phyloP scores from a whole-genome alignment of 1,139 yeast species.

The Yamadazyma triangularis region DNA sequence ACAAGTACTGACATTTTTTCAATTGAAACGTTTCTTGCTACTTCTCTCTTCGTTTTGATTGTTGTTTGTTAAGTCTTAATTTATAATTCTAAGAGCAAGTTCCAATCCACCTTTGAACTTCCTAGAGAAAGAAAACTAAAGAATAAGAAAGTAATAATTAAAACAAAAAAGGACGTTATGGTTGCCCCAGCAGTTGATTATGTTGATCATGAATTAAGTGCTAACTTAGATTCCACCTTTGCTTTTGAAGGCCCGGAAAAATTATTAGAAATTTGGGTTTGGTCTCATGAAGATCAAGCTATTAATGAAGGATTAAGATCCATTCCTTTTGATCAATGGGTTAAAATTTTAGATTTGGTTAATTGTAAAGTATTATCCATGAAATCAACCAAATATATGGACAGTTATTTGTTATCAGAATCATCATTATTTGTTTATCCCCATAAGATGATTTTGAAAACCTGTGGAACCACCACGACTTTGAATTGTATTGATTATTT shows the following conservation, averaged over 20 bases:
- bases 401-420: conserved; percentile 85
- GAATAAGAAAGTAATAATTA: conserved; percentile 4
- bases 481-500: conserved; percentile 69
- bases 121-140: conserved; percentile 7
- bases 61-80: conserved; percentile 5
- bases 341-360: conserved; percentile 69
- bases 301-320: conserved; percentile 50
- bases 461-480: conserved; percentile 96
- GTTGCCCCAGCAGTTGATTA: conserved; percentile 46
- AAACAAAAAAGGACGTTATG: conserved; percentile 18
- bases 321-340: conserved; percentile 68
- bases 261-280: conserved; percentile 86
- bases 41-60: conserved; percentile 46
- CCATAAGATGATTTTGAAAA: conserved; percentile 80
- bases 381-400: conserved; percentile 61
- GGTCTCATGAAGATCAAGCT: conserved; percentile 30
- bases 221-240: conserved; percentile 75
- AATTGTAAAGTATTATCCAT: conserved; percentile 86
- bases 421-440: conserved; percentile 87
- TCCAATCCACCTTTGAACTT: conserved; percentile 34
- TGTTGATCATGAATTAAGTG: conserved; percentile 76
- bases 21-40: conserved; percentile 48
- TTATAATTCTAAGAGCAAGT: conserved; percentile 36
- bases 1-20: conserved; percentile 6
- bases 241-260: conserved; percentile 99